Percentiles rank a stretch among this genome's conserved stretches.
phyloP scores from a whole-genome alignment of 352 stramenopile genomes.

The Globisporangium heterothallicum region DNA sequence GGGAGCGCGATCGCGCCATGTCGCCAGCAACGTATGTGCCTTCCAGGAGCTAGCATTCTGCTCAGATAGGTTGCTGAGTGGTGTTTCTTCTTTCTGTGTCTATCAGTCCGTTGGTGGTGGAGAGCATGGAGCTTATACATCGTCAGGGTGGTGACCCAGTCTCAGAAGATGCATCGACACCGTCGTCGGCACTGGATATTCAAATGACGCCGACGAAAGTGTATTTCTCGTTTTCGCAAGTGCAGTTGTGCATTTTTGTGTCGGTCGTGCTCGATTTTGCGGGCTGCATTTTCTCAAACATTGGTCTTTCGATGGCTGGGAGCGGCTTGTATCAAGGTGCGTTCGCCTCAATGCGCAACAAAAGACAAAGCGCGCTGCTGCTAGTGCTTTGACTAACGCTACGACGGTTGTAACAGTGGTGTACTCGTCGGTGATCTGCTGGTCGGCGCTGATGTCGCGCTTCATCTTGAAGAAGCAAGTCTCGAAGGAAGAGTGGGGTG shows the following conservation, averaged over 20 bases:
- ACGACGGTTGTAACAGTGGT: slow-evolving; percentile 29
- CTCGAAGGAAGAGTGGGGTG: slow-evolving; percentile 68
- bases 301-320: slow-evolving; percentile 75
- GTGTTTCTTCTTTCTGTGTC: neutral
- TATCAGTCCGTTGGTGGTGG: slow-evolving; percentile 9
- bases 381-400: neutral
- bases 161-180: neutral
- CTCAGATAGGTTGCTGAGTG: no score
- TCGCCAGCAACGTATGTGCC: slow-evolving; percentile 1
- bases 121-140: slow-evolving; percentile 45
- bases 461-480: slow-evolving; percentile 74
- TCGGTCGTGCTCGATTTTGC: slow-evolving; percentile 79
- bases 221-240: slow-evolving; percentile 38
- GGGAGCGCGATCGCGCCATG: slow-evolving; percentile 2
- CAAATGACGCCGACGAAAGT: slow-evolving; percentile 17
- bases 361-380: neutral
- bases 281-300: slow-evolving; percentile 82
- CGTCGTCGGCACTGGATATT: neutral
- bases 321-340: slow-evolving; percentile 70
- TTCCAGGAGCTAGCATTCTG: no score
- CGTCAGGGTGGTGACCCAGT: slow-evolving; percentile 18
- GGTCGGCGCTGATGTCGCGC: slow-evolving; percentile 75
- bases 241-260: slow-evolving; percentile 60
- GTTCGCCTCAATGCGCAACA: neutral
- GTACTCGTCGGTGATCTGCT: slow-evolving; percentile 86